Evolutionary conservation across 2,329 filamentous ascomycete species (phyloP).

Genomic region (Fusarium chlamydosporum): DNA sequence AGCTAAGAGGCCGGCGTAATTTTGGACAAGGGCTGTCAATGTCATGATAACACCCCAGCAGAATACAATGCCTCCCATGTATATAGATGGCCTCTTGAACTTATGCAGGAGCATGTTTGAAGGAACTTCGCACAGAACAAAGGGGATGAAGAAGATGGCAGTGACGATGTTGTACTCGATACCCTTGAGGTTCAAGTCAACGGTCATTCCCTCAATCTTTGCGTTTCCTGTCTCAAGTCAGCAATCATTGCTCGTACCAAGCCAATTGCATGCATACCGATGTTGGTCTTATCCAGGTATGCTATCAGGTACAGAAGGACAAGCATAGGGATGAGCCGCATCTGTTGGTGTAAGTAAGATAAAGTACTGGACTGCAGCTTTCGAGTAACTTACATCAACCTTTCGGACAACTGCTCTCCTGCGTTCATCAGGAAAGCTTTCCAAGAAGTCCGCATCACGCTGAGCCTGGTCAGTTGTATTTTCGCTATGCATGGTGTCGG

Average conservation of each 20-base stretch:
- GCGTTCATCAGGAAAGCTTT: slow-evolving; percentile 8
- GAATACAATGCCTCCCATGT: slow-evolving; percentile 28
- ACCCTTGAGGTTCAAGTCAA: slow-evolving; percentile 40
- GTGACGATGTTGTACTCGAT: slow-evolving; percentile 71
- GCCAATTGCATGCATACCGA: not conserved
- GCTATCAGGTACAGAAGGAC: slow-evolving; percentile 26
- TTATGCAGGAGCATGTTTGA: slow-evolving; percentile 31
- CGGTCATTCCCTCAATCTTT: slow-evolving; percentile 49
- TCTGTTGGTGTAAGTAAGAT: not conserved
- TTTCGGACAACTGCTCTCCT: slow-evolving; percentile 13
- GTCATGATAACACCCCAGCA: slow-evolving; percentile 27
- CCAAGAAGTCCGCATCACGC: slow-evolving; percentile 20
- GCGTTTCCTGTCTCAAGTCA: slow-evolving; percentile 44
- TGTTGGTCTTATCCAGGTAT: slow-evolving; percentile 29
- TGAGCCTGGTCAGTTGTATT: not conserved
- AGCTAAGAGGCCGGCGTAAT: slow-evolving; percentile 20
- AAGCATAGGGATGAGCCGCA: slow-evolving; percentile 23
- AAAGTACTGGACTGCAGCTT: fast-evolving
- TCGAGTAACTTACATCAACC: slow-evolving; percentile 16
- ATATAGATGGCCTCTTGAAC: slow-evolving; percentile 19
- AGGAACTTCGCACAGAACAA: slow-evolving; percentile 28
- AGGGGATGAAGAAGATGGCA: slow-evolving; percentile 52
- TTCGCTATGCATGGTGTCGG: slow-evolving; percentile 46
- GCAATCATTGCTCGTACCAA: fast-evolving
- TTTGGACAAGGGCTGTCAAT: slow-evolving; percentile 11